These are phyloP conservation scores for Didymella exigua DNA, from an alignment of 2,329 filamentous ascomycete species.

Conservation along the genomic window DNA sequence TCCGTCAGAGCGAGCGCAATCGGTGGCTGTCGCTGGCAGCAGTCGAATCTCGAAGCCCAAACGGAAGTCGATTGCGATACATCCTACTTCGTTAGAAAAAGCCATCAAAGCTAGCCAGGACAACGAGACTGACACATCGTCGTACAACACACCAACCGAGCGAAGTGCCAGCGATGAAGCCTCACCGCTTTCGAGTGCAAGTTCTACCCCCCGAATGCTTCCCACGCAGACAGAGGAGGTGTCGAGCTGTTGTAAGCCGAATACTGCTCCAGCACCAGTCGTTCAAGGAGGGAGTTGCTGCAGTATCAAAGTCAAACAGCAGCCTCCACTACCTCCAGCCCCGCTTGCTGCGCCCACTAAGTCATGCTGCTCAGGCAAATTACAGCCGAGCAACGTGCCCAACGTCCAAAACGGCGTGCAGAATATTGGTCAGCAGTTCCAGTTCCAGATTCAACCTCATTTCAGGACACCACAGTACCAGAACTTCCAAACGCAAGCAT, in stretches of 20 bases:
- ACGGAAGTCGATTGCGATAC: conserved; percentile 39
- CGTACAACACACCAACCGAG: conserved; percentile 42
- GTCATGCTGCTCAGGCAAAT: conserved; percentile 41
- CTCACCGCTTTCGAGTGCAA: conserved; percentile 45
- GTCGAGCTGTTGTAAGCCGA: conserved; percentile 44
- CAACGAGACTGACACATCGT: conserved; percentile 41
- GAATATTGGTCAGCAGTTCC: conserved; percentile 25
- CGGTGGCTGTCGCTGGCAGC: conserved; percentile 29
- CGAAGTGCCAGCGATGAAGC: conserved; percentile 40
- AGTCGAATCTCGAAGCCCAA: conserved; percentile 44
- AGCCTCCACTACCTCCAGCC: conserved; percentile 8
- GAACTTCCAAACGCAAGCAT: conserved; percentile 24
- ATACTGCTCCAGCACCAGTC: conserved; percentile 22
- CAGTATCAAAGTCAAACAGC: conserved; percentile 30
- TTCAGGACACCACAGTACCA: conserved; percentile 29
- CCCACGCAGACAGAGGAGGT: conserved; percentile 34
- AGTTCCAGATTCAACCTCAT: conserved; percentile 30
- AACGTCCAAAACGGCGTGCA: conserved; percentile 17
- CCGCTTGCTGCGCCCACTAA: conserved; percentile 26
- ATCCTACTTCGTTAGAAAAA: conserved; percentile 39
- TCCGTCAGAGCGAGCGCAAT: conserved; percentile 39
- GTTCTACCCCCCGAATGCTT: conserved; percentile 45
- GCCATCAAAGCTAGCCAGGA: conserved; percentile 43
- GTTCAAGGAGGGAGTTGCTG: conserved; percentile 37
- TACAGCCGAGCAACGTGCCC: conserved; percentile 14